Evolutionary conservation across 805 yeast genomes (phyloP).

Genomic region (Kazachstania bromeliacearum): DNA sequence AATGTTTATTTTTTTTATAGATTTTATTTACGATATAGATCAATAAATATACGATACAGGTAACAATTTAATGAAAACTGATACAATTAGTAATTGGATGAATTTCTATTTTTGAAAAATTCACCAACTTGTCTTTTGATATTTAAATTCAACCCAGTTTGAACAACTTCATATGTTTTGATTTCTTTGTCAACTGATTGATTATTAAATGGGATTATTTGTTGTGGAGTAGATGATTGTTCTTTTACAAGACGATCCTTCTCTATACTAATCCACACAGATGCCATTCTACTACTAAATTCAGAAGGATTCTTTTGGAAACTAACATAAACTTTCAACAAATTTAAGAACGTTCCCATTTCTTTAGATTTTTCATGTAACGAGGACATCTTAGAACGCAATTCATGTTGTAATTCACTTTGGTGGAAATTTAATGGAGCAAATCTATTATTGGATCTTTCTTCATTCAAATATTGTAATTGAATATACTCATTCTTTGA

Average conservation of each 20-base stretch:
- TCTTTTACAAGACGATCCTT: too few species aligned
- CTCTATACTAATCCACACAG: neutral
- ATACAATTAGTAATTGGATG: neutral
- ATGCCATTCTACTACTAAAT: neutral
- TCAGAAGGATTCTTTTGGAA: conserved; percentile 2
- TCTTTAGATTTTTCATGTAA: conserved; percentile 10
- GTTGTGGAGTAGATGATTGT: neutral
- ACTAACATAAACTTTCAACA: conserved; percentile 14
- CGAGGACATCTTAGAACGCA: conserved; percentile 18
- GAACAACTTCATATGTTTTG: conserved; percentile 16
- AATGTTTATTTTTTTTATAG: too few species aligned
- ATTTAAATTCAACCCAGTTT: conserved; percentile 16
- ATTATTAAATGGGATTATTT: neutral
- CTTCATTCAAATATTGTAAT: conserved; percentile 6
- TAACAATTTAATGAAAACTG: neutral
- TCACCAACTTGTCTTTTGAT: conserved; percentile 23
- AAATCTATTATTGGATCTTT: conserved; percentile 3
- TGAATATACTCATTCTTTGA: conserved; percentile 8
- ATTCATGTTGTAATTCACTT: conserved; percentile 9
- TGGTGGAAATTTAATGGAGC: conserved; percentile 20
- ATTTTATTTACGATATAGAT: neutral
- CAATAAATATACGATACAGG: too few species aligned
- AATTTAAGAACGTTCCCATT: conserved; percentile 14
- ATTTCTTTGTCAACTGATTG: conserved; percentile 1
- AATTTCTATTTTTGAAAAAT: conserved; percentile 12